Conservation (phyloP, 2,329 filamentous ascomycete species). For the Penicillium sp. region DNA sequence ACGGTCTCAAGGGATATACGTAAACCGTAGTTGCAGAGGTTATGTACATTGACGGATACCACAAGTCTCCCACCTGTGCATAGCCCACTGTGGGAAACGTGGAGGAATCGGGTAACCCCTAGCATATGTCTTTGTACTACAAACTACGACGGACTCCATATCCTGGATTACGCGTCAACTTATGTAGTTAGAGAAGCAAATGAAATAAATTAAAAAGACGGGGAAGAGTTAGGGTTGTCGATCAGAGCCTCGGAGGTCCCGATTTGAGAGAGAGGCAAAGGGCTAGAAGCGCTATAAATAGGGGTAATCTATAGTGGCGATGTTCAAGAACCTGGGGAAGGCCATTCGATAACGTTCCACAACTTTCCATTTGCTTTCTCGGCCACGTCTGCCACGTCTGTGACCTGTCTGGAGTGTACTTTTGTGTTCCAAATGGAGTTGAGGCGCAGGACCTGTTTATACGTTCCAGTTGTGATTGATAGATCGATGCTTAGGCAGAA, state of each 20-base stretch:
- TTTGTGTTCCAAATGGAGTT: neutral
- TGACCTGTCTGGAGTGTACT: neutral
- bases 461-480: no score
- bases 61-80: neutral
- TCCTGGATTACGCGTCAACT: neutral
- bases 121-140: neutral
- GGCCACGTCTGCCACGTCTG: conserved; percentile 3
- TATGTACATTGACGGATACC: no score
- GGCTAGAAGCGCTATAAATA: neutral
- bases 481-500: neutral
- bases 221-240: neutral
- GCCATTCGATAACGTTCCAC: neutral
- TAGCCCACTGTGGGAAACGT: neutral
- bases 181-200: no score
- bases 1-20: no score
- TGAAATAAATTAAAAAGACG: neutral
- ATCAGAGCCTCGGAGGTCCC: neutral
- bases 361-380: conserved; percentile 1
- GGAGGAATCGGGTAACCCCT: neutral
- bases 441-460: conserved; percentile 1
- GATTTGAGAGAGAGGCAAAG: no score
- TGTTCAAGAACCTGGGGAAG: neutral
- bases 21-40: no score
- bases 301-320: neutral
- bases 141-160: neutral